Evolutionary conservation across 257 asterid species (phyloP).

Genomic region (Ilex aquifolium): DNA sequence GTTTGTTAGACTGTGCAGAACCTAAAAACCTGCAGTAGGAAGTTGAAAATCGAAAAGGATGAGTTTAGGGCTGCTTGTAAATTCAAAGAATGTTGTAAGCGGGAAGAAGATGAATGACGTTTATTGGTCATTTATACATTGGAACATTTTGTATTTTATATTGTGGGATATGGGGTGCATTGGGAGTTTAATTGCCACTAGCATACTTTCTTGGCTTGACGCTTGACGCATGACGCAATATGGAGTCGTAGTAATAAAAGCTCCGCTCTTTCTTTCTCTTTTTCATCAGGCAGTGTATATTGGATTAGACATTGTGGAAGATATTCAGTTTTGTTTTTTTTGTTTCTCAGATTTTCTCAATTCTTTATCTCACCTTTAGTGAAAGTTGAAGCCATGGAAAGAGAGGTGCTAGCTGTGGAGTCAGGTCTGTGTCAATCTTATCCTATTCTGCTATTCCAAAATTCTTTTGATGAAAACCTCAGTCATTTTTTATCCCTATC

Average conservation of each 20-base stretch:
- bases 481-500: neutral
- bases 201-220: neutral
- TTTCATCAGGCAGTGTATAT: no score
- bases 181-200: neutral
- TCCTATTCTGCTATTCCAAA: conserved; percentile 1
- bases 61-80: no score
- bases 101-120: no score
- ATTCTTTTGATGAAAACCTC: neutral
- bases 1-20: no score
- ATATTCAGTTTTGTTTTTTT: conserved; percentile 16
- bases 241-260: neutral
- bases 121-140: no score
- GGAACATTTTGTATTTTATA: no score
- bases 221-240: no score
- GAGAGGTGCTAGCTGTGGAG: conserved; percentile 92
- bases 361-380: conserved; percentile 83
- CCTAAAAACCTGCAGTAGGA: no score
- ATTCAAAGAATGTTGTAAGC: no score
- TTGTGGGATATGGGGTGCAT: neutral
- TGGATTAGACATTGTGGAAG: neutral
- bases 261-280: neutral
- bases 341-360: conserved; percentile 76
- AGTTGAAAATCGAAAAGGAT: no score
- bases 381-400: conserved; percentile 96
- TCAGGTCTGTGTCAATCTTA: conserved; percentile 56